phyloP scores from a whole-genome alignment of 805 yeast species.

The Kodamaea fukazawae region DNA sequence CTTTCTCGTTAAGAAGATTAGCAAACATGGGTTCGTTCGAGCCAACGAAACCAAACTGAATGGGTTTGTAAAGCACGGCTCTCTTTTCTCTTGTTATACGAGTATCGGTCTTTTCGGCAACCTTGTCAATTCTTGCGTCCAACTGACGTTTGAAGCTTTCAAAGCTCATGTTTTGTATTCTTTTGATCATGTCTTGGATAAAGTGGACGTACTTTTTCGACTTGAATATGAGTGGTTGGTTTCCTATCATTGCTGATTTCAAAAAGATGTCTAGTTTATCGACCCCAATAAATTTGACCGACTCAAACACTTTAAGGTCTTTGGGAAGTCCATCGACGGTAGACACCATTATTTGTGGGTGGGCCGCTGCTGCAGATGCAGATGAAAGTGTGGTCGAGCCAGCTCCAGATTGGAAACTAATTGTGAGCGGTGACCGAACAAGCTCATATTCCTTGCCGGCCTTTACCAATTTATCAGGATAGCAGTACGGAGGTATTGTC shows the following conservation, averaged over 20 bases:
- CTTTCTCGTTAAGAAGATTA: conserved; percentile 11
- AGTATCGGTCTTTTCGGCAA: background rate
- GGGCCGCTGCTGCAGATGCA: background rate
- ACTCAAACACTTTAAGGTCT: background rate
- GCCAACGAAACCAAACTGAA: conserved; percentile 23
- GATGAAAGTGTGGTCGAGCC: too few species aligned
- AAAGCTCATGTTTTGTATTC: conserved; percentile 14
- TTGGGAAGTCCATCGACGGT: conserved; percentile 3
- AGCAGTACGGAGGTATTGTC: conserved; percentile 21
- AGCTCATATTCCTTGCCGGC: conserved; percentile 11
- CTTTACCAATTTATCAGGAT: conserved; percentile 19
- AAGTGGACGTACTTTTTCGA: conserved; percentile 16
- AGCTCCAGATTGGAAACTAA: conserved; percentile 13
- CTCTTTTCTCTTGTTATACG: conserved; percentile 14
- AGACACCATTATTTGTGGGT: conserved; percentile 4
- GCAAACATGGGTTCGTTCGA: conserved; percentile 16
- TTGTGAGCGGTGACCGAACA: conserved; percentile 17
- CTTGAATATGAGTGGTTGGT: conserved; percentile 5
- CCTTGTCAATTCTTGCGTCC: conserved; percentile 1
- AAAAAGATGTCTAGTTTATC: conserved; percentile 22
- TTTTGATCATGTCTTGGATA: conserved; percentile 12
- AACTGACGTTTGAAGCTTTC: conserved; percentile 8
- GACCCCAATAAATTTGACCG: conserved; percentile 15
- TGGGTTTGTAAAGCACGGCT: conserved; percentile 20
- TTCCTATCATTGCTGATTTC: conserved; percentile 13